These are phyloP conservation scores for Pseudogymnoascus sp. DNA, from an alignment of 2,329 filamentous ascomycete genomes.

Conservation along the genomic window DNA sequence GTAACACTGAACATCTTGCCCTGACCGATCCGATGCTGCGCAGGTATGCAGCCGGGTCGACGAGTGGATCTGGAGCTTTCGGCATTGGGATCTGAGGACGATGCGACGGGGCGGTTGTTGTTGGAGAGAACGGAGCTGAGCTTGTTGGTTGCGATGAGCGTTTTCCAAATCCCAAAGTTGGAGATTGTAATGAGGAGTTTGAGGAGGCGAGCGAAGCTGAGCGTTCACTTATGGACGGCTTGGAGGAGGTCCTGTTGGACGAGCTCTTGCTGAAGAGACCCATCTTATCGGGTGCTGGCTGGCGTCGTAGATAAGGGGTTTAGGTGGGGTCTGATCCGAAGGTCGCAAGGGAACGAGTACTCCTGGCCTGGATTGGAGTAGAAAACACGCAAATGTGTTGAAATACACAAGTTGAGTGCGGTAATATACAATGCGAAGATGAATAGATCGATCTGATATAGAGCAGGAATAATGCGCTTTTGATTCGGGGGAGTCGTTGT, in stretches of 20 bases:
- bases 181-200: neutral
- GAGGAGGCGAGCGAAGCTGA: neutral
- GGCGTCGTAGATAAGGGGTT: neutral
- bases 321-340: neutral
- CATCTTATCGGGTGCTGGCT: constrained; percentile 8
- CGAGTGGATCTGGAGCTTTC: constrained; percentile 73
- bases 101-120: constrained; percentile 23
- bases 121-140: constrained; percentile 8
- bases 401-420: neutral
- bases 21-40: constrained; percentile 82
- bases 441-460: neutral
- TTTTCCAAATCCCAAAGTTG: constrained; percentile 9
- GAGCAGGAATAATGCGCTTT: neutral
- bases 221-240: neutral
- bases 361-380: neutral
- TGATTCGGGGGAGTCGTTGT: neutral
- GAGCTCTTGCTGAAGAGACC: constrained; percentile 9
- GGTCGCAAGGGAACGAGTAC: neutral
- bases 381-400: neutral
- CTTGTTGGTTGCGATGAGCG: neutral
- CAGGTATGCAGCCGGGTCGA: constrained; percentile 85
- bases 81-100: constrained; percentile 75
- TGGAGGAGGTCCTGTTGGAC: constrained; percentile 6
- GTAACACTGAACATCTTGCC: constrained; percentile 55
- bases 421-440: neutral